A percentile compares a stretch with the other conserved stretches of the same genome.
These are phyloP conservation scores for Elaeis guineensis DNA, from an alignment of 176 grass and related monocot genomes.

Conservation along the genomic window DNA sequence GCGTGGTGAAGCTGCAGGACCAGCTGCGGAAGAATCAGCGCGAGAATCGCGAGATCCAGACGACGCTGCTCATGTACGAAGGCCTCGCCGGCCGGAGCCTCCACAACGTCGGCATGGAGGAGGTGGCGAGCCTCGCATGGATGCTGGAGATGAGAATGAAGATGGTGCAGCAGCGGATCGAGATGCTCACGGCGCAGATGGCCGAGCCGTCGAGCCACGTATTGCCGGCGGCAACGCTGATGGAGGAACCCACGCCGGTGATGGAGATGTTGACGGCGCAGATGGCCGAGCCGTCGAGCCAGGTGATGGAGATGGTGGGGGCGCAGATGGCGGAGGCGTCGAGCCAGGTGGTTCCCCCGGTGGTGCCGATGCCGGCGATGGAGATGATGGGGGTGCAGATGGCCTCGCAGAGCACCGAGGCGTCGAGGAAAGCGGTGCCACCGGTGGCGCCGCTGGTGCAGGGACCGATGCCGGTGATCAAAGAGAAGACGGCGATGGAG, in stretches of 20 bases:
- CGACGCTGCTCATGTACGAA: slow-evolving; percentile 19
- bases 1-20: slow-evolving; percentile 23
- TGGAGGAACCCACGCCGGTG: no score
- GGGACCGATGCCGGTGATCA: no score
- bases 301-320: neutral
- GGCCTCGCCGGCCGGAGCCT: slow-evolving; percentile 11
- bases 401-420: neutral
- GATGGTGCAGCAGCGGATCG: neutral
- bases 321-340: neutral
- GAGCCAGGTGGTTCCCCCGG: no score
- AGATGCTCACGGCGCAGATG: neutral
- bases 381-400: neutral
- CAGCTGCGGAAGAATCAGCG: slow-evolving; percentile 22
- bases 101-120: slow-evolving; percentile 10
- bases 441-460: neutral
- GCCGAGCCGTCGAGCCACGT: no score
- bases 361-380: neutral
- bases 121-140: slow-evolving; percentile 9
- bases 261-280: neutral
- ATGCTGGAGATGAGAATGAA: slow-evolving; percentile 21
- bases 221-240: no score
- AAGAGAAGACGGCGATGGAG: neutral
- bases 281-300: no score
- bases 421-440: no score
- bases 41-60: slow-evolving; percentile 20